Evolutionary conservation across 192 early-diverging fungal genomes (phyloP).

Genomic region (Rhizophagus clarus): DNA sequence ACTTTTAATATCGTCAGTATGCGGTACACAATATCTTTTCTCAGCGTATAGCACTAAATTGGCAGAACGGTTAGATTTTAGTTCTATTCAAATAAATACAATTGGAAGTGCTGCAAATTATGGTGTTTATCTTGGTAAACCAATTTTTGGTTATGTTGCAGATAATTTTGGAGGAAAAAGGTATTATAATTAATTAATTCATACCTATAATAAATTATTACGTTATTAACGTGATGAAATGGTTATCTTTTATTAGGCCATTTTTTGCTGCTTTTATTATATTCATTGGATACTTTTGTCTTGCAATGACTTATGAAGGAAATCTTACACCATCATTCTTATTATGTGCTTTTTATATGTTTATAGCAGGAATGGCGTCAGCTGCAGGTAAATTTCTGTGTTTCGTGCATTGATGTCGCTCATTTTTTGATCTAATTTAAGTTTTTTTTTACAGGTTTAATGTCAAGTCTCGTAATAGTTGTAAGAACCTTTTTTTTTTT

Average conservation of each 20-base stretch:
- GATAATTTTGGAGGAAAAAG: slow-evolving; percentile 46
- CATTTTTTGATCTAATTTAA: not conserved
- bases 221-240: too few species aligned
- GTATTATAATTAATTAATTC: not conserved
- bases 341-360: slow-evolving; percentile 3
- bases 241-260: not conserved
- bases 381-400: slow-evolving; percentile 1
- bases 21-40: slow-evolving; percentile 72
- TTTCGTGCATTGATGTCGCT: not conserved
- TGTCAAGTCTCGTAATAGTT: not conserved
- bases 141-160: slow-evolving; percentile 56
- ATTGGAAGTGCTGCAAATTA: slow-evolving; percentile 67
- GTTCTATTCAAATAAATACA: slow-evolving; percentile 60
- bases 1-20: slow-evolving; percentile 50
- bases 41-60: slow-evolving; percentile 61
- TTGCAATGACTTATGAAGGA: slow-evolving; percentile 12
- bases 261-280: not conserved
- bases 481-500: not conserved
- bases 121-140: slow-evolving; percentile 66
- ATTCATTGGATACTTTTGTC: slow-evolving; percentile 1
- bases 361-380: not conserved
- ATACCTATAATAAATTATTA: too few species aligned
- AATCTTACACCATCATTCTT: not conserved
- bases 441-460: not conserved
- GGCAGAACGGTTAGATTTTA: slow-evolving; percentile 52